Base-by-base conservation (phyloP, 2,329 filamentous ascomycete species). In the Fusarium nelsonii region DNA sequence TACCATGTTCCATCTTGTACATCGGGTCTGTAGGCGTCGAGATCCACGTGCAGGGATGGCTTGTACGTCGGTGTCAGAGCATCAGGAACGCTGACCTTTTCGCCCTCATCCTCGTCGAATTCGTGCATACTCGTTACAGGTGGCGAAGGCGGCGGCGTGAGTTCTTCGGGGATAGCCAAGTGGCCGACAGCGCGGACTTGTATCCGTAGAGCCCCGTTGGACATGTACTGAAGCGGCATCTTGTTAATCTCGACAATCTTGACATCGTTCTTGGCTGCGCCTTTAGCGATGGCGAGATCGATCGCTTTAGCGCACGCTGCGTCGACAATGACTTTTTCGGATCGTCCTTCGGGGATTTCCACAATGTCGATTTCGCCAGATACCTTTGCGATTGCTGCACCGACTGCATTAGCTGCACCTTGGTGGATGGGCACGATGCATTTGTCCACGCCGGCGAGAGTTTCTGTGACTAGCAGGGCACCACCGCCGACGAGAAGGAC, bases 401-500 rank as follows among this genome's bases (percentile, higher is more conserved):
- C 87, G 4, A 90, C 84, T 0, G 87, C 87, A 73, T 89, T 90
- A 5, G 87, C 87, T 1, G 84, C 85, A 58, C 85, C 85, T 32
- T 85, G 80, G 50, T 83, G 84, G 3, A 83, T 80, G 1, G 87
- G 87, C 6, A 81, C 78, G 9, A 85, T 83, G 58, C 84, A 82
- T 63, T 84, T 78, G 8, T 81, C 79, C 1, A 87, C 86, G 0
- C 85, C 85, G 1, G 79, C 76, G 8, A 89, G 78, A 1, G 78
- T 70, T 7, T 84, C 79, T 1, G 83, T 81, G 4, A 84, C 83
- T 3, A 88, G 74, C 1, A 89, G 79, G 1, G 84, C 83, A 6
- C 87, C 87, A 7, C 87, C 87, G 3, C 87, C 87, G 0, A 89
- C 87, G 0, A 89, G 80, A 2, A 89, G 78, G 1, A 88, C 81